Conservation (phyloP, 2,329 filamentous ascomycete species). For the Ceratocystis papillata region DNA sequence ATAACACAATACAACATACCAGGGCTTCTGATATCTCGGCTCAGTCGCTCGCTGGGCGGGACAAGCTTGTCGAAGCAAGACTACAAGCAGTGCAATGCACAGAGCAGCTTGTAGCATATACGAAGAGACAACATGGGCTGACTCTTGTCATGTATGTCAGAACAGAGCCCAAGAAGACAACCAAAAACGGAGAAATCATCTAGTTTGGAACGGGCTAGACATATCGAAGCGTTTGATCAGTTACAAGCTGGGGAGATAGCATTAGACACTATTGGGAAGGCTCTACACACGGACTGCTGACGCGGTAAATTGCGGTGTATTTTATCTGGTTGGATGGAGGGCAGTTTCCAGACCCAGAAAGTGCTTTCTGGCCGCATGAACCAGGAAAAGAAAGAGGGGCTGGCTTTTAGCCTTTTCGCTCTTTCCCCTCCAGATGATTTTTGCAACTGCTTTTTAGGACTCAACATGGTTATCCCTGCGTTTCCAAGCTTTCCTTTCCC, state of each 20-base stretch:
- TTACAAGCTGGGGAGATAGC: background rate
- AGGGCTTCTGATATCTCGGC: conserved; percentile 1
- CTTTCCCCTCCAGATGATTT: background rate
- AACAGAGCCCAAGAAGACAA: background rate
- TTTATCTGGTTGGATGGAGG: background rate
- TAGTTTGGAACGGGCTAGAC: background rate
- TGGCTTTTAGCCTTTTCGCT: background rate
- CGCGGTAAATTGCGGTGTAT: background rate
- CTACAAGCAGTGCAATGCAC: background rate
- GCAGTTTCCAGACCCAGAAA: background rate
- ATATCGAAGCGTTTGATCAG: background rate
- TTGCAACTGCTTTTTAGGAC: background rate
- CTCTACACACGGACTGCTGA: background rate
- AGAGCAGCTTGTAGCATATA: conserved; percentile 12
- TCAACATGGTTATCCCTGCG: conserved; percentile 2
- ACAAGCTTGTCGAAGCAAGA: background rate
- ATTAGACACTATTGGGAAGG: background rate
- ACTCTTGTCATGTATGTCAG: background rate
- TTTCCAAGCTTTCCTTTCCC: background rate
- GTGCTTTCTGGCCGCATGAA: background rate
- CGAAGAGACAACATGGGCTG: conserved; percentile 10
- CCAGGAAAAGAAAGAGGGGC: conserved; percentile 4
- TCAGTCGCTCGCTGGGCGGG: background rate
- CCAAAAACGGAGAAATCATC: background rate
- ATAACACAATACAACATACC: background rate